A percentile compares a stretch with the other conserved stretches of the same genome.
Evolutionary conservation across 257 asterid species (phyloP).

Genomic region (Solanum sejunctum): DNA sequence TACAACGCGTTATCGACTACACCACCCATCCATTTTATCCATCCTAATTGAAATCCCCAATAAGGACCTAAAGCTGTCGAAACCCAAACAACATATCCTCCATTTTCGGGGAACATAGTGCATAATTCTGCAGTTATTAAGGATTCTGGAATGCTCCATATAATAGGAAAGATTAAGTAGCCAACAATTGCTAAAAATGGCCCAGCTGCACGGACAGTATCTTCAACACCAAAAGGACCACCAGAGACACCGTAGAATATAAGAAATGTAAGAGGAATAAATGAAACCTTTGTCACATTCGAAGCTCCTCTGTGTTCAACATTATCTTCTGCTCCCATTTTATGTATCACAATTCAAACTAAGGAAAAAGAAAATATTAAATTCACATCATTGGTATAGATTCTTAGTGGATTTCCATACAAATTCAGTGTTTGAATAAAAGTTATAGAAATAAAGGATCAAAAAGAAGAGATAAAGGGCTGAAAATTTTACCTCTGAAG

Average conservation of each 20-base stretch:
- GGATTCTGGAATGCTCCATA: conserved; percentile 53
- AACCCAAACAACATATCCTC: conserved; percentile 55
- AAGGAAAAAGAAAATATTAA: too few species aligned
- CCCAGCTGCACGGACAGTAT: conserved; percentile 48
- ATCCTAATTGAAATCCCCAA: conserved; percentile 53
- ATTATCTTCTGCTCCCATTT: conserved; percentile 16
- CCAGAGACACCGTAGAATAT: conserved; percentile 53
- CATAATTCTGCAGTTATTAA: conserved; percentile 40
- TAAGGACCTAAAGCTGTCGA: conserved; percentile 39
- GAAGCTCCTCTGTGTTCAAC: conserved; percentile 21
- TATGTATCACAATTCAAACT: too few species aligned
- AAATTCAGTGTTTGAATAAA: neutral
- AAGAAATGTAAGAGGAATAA: conserved; percentile 35
- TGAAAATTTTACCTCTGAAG: neutral
- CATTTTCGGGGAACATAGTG: conserved; percentile 52
- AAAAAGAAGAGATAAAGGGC: neutral
- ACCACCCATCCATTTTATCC: conserved; percentile 69
- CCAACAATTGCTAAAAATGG: conserved; percentile 47
- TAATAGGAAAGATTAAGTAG: conserved; percentile 33
- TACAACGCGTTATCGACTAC: conserved; percentile 60
- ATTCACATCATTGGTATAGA: neutral
- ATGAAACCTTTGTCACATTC: conserved; percentile 26
- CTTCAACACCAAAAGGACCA: conserved; percentile 55
- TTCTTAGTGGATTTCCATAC: too few species aligned
- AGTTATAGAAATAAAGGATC: neutral